Conservation (phyloP, 345 rosid genomes). For the Acer saccharum region DNA sequence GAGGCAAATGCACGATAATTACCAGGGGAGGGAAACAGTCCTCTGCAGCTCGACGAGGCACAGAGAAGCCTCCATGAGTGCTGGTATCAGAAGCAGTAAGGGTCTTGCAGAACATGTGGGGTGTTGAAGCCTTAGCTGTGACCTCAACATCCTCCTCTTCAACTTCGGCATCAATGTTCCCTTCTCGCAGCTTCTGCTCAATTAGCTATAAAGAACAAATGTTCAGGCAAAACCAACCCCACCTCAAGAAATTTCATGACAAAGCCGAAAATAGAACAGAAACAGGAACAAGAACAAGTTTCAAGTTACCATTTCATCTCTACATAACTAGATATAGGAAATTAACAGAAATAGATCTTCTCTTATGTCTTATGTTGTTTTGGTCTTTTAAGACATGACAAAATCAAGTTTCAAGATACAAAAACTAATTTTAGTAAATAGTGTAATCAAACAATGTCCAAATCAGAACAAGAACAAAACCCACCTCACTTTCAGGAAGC, state of each 20-base stretch:
- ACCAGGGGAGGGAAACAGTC: slow-evolving; percentile 99
- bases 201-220: slow-evolving; percentile 36
- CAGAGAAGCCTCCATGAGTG: slow-evolving; percentile 99
- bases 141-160: slow-evolving; percentile 73
- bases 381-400: not conserved
- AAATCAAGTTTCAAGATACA: not conserved
- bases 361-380: not conserved
- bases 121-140: slow-evolving; percentile 61
- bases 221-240: slow-evolving; percentile 1
- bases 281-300: not conserved
- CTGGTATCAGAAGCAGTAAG: slow-evolving; percentile 99
- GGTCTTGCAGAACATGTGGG: slow-evolving; percentile 99
- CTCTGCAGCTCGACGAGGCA: slow-evolving; percentile 99
- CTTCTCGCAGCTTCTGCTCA: slow-evolving; percentile 59
- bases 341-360: not conserved
- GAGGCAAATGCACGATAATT: slow-evolving; percentile 16
- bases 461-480: slow-evolving; percentile 28
- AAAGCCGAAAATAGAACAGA: not conserved
- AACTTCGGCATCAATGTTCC: slow-evolving; percentile 49
- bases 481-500: slow-evolving; percentile 78
- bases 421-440: not conserved
- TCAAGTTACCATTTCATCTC: not conserved
- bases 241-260: slow-evolving; percentile 3
- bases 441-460: slow-evolving; percentile 7
- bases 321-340: not conserved